Evolutionary conservation across 495 filamentous ascomycete genomes (phyloP), one percentile per base, ranked within the genome.

Genomic region (Cercophora samala): DNA sequence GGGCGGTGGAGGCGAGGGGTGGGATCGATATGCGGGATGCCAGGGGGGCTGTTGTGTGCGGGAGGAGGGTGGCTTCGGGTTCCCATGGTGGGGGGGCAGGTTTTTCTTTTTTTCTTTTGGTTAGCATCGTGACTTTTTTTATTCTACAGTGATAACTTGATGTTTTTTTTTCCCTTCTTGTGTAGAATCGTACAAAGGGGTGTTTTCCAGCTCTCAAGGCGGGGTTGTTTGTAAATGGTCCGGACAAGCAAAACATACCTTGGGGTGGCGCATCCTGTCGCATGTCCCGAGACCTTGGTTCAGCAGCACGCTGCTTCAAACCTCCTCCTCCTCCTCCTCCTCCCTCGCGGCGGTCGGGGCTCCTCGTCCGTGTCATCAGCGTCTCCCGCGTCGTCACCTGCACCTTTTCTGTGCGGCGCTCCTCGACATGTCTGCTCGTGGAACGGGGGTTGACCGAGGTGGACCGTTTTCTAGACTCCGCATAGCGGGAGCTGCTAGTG

Each of bases 31-130:
- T 85, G 68, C 95, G 88, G 69, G 86, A 87, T 13, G 95, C 94
- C 60, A 99, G 79, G 13, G 96, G 96, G 29, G 95, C 95, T 15
- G 91, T 89, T 4, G 93, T 93, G 66, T 93, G 91, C 60, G 93
- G 86, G 55, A 93, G 83, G 19, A 99, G 80, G 2, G 86, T 89
- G 18, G 87, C 96, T 71, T 92, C 88, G 1, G 95, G 95, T 66
- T 87, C 88, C 95, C 95, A 99, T 64, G 72, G 70, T 15, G 74
- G 67, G 65, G 64, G 54, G 9, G 66, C 64, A 5, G 66, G 63
- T 64, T 75, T 72, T 65, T 73, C 72, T 67, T 66, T 51, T 25
- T 32, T 61, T 22, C 46, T 52, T 29, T 52, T 37, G 42, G 5
- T 69, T 64, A 69, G 64, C 55, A 66, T 63, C 22, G 23, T n/a